Percentiles rank a stretch among this genome's conserved stretches.
Evolutionary conservation across 169 alveolate genomes (phyloP).

Genomic region (Plasmodium yoelii): DNA sequence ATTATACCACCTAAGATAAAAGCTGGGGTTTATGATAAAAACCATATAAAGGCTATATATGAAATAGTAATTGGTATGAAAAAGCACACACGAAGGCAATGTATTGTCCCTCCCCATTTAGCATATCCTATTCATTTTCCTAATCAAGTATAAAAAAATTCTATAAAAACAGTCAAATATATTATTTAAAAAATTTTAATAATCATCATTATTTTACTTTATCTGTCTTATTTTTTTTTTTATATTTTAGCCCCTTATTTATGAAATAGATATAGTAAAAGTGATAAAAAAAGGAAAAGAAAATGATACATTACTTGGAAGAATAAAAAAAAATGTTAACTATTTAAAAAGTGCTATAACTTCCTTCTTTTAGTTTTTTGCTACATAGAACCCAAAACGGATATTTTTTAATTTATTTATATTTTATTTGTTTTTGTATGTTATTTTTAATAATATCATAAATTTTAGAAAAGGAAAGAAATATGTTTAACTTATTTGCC

Average conservation of each 20-base stretch:
- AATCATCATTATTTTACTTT: not conserved
- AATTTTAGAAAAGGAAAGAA: too few relatives aligned
- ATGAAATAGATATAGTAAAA: constrained; percentile 66
- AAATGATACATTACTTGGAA: constrained; percentile 27
- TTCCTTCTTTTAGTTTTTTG: constrained; percentile 30
- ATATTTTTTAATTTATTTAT: not conserved
- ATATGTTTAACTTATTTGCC: too few relatives aligned
- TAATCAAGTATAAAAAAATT: constrained; percentile 43
- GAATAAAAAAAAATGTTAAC: constrained; percentile 4
- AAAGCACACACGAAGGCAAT: constrained; percentile 68
- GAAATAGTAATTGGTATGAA: constrained; percentile 74
- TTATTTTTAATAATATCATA: too few relatives aligned
- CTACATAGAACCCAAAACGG: not conserved
- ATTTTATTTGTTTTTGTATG: not conserved
- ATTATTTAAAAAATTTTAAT: not conserved
- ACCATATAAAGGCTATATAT: constrained; percentile 67
- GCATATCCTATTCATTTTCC: constrained; percentile 71
- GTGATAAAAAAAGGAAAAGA: constrained; percentile 29
- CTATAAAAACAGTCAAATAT: constrained; percentile 20
- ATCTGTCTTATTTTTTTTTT: constrained; percentile 9
- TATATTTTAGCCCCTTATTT: constrained; percentile 50
- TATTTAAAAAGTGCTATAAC: constrained; percentile 18
- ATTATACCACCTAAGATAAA: constrained; percentile 57
- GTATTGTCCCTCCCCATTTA: constrained; percentile 65
- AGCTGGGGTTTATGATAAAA: constrained; percentile 66